Base-by-base conservation (phyloP, 139 green algal species). In the Closterium sp. region DNA sequence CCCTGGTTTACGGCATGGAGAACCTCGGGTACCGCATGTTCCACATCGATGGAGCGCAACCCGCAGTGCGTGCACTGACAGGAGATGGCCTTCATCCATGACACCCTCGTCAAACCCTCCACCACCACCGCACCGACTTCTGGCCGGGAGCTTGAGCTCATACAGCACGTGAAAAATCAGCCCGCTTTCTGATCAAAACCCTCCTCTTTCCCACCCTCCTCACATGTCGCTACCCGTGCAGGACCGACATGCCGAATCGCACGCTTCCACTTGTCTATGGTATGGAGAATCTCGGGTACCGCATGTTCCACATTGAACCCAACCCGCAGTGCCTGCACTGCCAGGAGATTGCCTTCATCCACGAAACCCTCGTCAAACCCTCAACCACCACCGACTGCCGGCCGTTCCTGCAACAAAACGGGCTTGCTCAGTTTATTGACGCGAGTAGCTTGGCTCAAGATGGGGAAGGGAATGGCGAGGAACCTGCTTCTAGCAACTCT, bases 321-420 rank as follows among this genome's bases (percentile, higher is more conserved):
- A 92, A 92, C 66, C 84, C 85, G 90, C 33, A 84, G 84, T 92
- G 90, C 64, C 19, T 33, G 85, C 23, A 34, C 30, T 90, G 90
- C 66, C 28, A 91, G n/a, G 90, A 92, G 84, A 23, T 89, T 8
- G 90, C 84, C 38, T 92, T 43, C 84, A 90, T 92, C 30, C 90
- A 92, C 90, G 30, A 34, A 3, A 91, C 43, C 31, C 35, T 91
- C 28, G 66, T 91, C n/a, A 55, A 33, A 6, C 36, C 87, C 38
- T 66, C 38, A 10, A 10, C 55, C 55, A 76, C 55, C 55, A 19
- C 55, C 16, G 55, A 76, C 55, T 76, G 55, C 55, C 55, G 55
- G 1, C 55, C 55, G 2, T 76, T 76, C 55, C 55, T 76, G 55
- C 55, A 76, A 19, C 12, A 28, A 2, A 76, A 28, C 55, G 55